phyloP scores from a whole-genome alignment of 2,329 filamentous ascomycete genomes.

The Chaetomium olivaceum region DNA sequence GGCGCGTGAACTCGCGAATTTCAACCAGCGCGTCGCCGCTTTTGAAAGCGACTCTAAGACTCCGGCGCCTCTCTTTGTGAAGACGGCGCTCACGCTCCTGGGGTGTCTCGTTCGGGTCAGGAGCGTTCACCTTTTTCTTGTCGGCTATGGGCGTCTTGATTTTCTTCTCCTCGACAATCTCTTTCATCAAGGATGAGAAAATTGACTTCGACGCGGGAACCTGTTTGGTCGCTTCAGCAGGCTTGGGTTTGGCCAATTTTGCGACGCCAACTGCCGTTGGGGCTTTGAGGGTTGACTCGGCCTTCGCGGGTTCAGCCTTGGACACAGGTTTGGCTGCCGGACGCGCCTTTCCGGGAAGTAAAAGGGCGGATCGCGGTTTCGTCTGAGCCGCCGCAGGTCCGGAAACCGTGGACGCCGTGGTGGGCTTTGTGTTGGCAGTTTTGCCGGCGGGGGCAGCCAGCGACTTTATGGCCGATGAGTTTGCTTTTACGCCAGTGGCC shows the following conservation, averaged over 20 bases:
- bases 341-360: slow-evolving; percentile 52
- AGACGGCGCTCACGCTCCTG: slow-evolving; percentile 68
- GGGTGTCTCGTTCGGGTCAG: slow-evolving; percentile 63
- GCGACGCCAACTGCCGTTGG: slow-evolving; percentile 17
- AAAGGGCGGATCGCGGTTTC: slow-evolving; percentile 35
- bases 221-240: slow-evolving; percentile 35
- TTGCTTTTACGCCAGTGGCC: slow-evolving; percentile 32
- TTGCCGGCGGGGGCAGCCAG: slow-evolving; percentile 7
- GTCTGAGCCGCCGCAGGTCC: slow-evolving; percentile 29
- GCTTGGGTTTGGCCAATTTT: slow-evolving; percentile 37
- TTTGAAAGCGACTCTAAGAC: slow-evolving; percentile 71
- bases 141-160: slow-evolving; percentile 41
- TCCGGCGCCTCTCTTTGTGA: slow-evolving; percentile 68
- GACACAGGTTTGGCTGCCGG: slow-evolving; percentile 44
- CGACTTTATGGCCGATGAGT: slow-evolving; percentile 34
- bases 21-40: slow-evolving; percentile 66
- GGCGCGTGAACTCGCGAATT: slow-evolving; percentile 69
- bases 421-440: slow-evolving; percentile 25
- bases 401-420: slow-evolving; percentile 26
- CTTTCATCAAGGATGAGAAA: slow-evolving; percentile 56
- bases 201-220: slow-evolving; percentile 44
- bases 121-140: slow-evolving; percentile 44
- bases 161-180: slow-evolving; percentile 55
- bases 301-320: slow-evolving; percentile 39
- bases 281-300: slow-evolving; percentile 28